phyloP scores from a whole-genome alignment of 1,284 basidiomycete species.

The Phellinidium pouzarii region DNA sequence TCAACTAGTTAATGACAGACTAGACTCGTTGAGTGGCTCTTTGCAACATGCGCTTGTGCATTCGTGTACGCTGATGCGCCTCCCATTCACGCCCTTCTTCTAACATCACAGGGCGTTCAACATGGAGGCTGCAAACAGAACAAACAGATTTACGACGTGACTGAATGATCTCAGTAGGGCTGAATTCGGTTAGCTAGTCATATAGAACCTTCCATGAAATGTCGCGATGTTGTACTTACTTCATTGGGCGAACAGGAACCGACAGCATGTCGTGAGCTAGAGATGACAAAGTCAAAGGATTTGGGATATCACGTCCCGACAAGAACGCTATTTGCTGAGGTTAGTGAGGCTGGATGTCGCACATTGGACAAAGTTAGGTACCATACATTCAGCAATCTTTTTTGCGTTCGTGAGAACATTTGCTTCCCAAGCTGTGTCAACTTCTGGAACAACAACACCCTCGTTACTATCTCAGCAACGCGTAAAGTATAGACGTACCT shows the following conservation, averaged over 20 bases:
- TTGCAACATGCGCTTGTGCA: constrained; percentile 38
- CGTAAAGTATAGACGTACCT: constrained; percentile 35
- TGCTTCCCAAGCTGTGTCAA: constrained; percentile 49
- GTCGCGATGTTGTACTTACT: constrained; percentile 34
- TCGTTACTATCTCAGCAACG: background rate
- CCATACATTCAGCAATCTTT: constrained; percentile 45
- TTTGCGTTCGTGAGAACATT: constrained; percentile 48
- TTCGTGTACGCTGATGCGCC: constrained; percentile 51
- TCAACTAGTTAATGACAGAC: background rate
- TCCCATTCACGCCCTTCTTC: constrained; percentile 63
- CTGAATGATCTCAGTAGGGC: constrained; percentile 50
- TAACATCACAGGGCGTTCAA: constrained; percentile 66
- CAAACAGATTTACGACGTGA: constrained; percentile 61
- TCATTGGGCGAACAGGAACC: constrained; percentile 32
- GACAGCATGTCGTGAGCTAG: background rate
- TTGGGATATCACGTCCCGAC: constrained; percentile 24
- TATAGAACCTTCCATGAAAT: constrained; percentile 1
- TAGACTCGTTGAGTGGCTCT: background rate
- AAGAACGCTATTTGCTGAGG: constrained; percentile 52
- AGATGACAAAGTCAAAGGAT: background rate
- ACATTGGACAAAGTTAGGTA: constrained; percentile 24
- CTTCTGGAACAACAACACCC: constrained; percentile 27
- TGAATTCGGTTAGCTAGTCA: constrained; percentile 24
- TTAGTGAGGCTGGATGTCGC: background rate
- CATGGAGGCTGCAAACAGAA: constrained; percentile 59